Percentiles rank a stretch among this genome's conserved stretches.
Evolutionary conservation across 1,139 yeast genomes (phyloP).

Genomic region (Saccharomyces hybrid): DNA sequence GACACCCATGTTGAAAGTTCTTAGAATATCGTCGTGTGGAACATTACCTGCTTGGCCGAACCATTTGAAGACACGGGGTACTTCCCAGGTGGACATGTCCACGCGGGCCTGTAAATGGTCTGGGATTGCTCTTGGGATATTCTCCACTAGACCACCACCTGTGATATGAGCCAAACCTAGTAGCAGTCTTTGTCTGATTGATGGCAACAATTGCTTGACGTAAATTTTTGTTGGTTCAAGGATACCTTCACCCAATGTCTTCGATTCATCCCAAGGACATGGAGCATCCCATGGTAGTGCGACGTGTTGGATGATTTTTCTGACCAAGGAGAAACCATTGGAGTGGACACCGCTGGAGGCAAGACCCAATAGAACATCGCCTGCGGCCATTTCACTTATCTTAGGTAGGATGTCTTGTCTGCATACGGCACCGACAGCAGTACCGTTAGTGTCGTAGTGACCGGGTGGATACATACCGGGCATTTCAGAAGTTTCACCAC

Average conservation of each 20-base stretch:
- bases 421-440: constrained; percentile 97
- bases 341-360: constrained; percentile 93
- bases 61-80: constrained; percentile 89
- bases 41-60: constrained; percentile 86
- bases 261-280: constrained; percentile 80
- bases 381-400: constrained; percentile 55
- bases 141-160: constrained; percentile 96
- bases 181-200: constrained; percentile 57
- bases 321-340: constrained; percentile 92
- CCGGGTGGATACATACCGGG: constrained; percentile 96
- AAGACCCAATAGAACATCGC: constrained; percentile 79
- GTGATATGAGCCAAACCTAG: constrained; percentile 95
- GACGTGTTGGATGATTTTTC: constrained; percentile 78
- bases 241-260: constrained; percentile 77
- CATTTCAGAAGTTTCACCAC: constrained; percentile 99
- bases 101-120: constrained; percentile 67
- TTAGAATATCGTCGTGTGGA: constrained; percentile 73
- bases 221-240: constrained; percentile 89
- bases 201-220: constrained; percentile 79
- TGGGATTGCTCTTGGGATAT: constrained; percentile 92
- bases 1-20: constrained; percentile 91
- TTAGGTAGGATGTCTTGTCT: constrained; percentile 70
- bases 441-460: constrained; percentile 96
- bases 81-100: constrained; percentile 73
- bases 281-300: constrained; percentile 58